Percentiles rank a stretch among this genome's conserved stretches.
Conservation (phyloP, 306 rosid species). For the Inga laurina region DNA sequence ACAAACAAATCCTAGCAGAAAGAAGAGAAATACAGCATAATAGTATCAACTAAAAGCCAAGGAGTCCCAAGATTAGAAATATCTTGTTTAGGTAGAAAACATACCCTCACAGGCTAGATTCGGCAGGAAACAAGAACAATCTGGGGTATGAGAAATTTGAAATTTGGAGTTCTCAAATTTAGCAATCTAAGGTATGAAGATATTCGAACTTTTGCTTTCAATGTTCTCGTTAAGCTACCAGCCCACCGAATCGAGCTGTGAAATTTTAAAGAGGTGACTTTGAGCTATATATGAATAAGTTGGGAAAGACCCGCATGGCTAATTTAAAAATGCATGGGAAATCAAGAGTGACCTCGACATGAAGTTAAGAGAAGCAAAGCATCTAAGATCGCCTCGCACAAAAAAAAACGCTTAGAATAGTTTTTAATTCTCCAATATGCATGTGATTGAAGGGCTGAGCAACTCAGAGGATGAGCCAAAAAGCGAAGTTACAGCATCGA, state of each 20-base stretch:
- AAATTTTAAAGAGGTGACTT: conserved; percentile 28
- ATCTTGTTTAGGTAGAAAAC: conserved; percentile 11
- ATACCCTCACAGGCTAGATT: conserved; percentile 34
- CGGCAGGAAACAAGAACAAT: conserved; percentile 26
- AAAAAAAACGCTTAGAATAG: conserved; percentile 15
- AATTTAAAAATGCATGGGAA: conserved; percentile 25
- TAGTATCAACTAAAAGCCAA: conserved; percentile 7
- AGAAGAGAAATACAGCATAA: neutral
- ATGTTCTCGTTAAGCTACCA: conserved; percentile 11
- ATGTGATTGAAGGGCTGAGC: neutral
- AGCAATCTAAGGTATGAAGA: conserved; percentile 21
- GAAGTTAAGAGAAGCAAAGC: conserved; percentile 20
- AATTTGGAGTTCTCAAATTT: neutral
- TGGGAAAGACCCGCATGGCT: conserved; percentile 44
- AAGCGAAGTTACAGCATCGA: conserved; percentile 29
- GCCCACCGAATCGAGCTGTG: conserved; percentile 1
- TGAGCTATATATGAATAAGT: conserved; percentile 33
- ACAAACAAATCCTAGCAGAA: neutral
- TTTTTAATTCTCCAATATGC: neutral
- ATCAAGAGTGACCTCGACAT: neutral
- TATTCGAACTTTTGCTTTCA: conserved; percentile 9
- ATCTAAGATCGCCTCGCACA: conserved; percentile 36
- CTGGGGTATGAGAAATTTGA: neutral
- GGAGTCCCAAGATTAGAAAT: conserved; percentile 26
- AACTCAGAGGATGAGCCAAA: conserved; percentile 2